These are phyloP conservation scores for Lasiodiplodia gonubiensis DNA, from an alignment of 2,329 filamentous ascomycete genomes.

Conservation along the genomic window DNA sequence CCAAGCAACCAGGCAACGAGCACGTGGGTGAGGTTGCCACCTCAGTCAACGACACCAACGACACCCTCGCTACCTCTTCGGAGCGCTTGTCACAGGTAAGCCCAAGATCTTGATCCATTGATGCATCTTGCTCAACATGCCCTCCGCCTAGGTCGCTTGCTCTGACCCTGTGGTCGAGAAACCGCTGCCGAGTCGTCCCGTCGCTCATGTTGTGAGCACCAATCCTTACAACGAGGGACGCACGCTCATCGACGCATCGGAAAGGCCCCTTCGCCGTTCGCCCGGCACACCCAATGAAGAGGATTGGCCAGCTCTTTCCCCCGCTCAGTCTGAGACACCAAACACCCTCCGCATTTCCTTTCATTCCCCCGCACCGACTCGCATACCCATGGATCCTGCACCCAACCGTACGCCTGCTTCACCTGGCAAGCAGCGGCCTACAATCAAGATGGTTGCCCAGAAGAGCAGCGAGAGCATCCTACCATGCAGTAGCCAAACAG, in stretches of 20 bases:
- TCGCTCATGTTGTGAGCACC: constrained; percentile 40
- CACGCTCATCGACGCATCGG: constrained; percentile 48
- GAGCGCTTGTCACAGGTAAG: constrained; percentile 2
- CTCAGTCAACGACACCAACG: not conserved
- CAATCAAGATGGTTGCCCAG: constrained; percentile 28
- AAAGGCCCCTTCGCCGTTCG: constrained; percentile 35
- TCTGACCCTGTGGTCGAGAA: constrained; percentile 38
- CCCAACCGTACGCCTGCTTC: not conserved
- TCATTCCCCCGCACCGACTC: not conserved
- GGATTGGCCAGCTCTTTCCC: constrained; percentile 40
- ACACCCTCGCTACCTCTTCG: constrained; percentile 21
- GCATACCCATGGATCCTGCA: not conserved
- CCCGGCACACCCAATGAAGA: constrained; percentile 36
- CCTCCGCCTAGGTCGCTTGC: not conserved
- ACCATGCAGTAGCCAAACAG: not conserved
- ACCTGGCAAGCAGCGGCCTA: constrained; percentile 2
- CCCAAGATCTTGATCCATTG: not conserved
- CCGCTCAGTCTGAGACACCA: constrained; percentile 25
- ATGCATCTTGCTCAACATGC: constrained; percentile 15
- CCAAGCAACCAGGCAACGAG: constrained; percentile 27
- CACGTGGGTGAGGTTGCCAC: constrained; percentile 14
- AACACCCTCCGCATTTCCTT: not conserved
- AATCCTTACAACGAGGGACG: constrained; percentile 46
- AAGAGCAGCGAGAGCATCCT: constrained; percentile 30
- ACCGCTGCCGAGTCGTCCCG: constrained; percentile 48